Evolutionary conservation across 129 eudicot species (phyloP).

Genomic region (Saussurea involucrata): DNA sequence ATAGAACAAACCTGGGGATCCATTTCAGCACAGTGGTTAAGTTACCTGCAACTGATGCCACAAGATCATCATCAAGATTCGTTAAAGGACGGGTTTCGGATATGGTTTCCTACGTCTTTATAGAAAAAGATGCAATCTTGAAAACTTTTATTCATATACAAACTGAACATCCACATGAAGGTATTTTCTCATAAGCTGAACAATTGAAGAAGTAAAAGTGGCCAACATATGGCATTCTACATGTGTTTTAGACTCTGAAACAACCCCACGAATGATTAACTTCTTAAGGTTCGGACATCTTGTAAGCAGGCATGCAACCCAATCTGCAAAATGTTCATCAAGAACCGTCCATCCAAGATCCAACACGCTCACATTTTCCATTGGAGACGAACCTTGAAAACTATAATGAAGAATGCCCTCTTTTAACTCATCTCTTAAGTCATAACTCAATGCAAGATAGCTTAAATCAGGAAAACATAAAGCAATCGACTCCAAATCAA

Average conservation of each 20-base stretch:
- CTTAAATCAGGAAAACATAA: constrained; percentile 53
- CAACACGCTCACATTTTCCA: constrained; percentile 58
- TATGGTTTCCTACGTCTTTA: not conserved
- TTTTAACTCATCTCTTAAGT: constrained; percentile 49
- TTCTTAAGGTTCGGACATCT: constrained; percentile 53
- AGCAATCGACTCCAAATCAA: constrained; percentile 65
- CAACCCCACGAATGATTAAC: constrained; percentile 61
- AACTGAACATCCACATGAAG: constrained; percentile 61
- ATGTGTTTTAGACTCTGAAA: constrained; percentile 58
- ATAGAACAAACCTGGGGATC: constrained; percentile 10
- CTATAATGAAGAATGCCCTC: constrained; percentile 59
- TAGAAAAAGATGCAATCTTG: not conserved
- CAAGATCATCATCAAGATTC: not conserved
- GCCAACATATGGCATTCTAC: constrained; percentile 66
- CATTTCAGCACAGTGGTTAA: not conserved
- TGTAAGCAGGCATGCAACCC: constrained; percentile 58
- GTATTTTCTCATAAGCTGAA: constrained; percentile 64
- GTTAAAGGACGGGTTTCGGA: not conserved
- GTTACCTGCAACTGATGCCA: constrained; percentile 22
- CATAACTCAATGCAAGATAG: constrained; percentile 66
- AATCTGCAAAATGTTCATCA: constrained; percentile 54
- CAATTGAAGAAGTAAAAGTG: constrained; percentile 61
- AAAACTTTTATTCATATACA: constrained; percentile 39
- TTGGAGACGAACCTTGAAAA: constrained; percentile 40
- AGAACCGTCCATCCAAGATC: constrained; percentile 80